Evolutionary conservation across 371 early-diverging fungal species (phyloP), one percentile per base, ranked within the genome.

Genomic region (Mortierella sp.): DNA sequence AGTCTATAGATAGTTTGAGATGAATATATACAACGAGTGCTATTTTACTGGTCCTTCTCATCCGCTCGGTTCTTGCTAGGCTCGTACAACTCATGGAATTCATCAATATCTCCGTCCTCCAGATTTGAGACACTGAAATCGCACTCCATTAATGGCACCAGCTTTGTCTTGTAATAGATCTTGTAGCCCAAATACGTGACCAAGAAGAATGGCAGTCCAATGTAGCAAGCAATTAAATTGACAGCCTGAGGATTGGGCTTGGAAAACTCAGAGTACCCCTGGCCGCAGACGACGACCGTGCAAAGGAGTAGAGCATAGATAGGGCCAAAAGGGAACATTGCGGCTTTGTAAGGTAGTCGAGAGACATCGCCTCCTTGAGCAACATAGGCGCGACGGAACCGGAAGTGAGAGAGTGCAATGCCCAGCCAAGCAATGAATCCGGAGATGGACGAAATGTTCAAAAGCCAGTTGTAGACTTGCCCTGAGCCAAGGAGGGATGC

Each of bases 361-460:
- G 77, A 70, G 35, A 94, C 67, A 5, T 86, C 75, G 30, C 89
- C 89, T 10, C 93, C 93, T 70, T 80, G 81, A 11, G 76, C 76
- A 20, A 75, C 70, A 57, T 80, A 92, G 10, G 96, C 96, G n/a
- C 88, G 88, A 35, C 96, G 93, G 91, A 96, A 96, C 18, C 96
- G 93, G 68, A 91, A 83, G 74, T 96, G 96, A 11, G 92, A 93
- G 51, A 93, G 75, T 8, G 90, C 87, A 71, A 96, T 96, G 57
- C 90, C 87, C 28, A 94, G 70, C 96, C 97, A 97, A 45, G 94
- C 91, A 51, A 94, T 88, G 62, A 96, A 88, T 57, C 95, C 95
- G 3, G 97, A 91, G 16, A 93, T 86, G 1, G 93, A 91, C 5
- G 94, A 88, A 24, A 96, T 70, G 71, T 86, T 88, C 60, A 93